Evolutionary conservation across 2,329 filamentous ascomycete species (phyloP).

Genomic region (Stenocarpella maydis): DNA sequence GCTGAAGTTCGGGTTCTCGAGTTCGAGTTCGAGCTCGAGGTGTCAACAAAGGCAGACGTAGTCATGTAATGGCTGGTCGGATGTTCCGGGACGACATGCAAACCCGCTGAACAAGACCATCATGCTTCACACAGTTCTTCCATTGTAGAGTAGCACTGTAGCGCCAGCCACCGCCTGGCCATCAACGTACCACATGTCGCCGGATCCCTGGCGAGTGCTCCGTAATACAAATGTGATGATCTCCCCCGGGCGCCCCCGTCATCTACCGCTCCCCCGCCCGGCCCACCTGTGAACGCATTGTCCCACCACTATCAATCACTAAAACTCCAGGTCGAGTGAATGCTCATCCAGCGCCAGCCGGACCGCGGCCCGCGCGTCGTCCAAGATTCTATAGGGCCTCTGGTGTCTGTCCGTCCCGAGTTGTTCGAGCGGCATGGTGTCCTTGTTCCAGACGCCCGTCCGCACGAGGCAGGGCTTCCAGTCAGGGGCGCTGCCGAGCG

Average conservation of each 20-base stretch:
- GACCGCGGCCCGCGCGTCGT: conserved; percentile 80
- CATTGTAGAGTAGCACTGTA: not conserved
- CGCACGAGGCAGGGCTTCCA: conserved; percentile 82
- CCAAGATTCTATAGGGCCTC: conserved; percentile 54
- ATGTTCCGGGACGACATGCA: not conserved
- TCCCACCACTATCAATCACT: not conserved
- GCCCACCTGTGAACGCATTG: not conserved
- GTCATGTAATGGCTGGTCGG: not conserved
- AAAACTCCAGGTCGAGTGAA: conserved; percentile 46
- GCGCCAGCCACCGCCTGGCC: not conserved
- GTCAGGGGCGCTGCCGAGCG: conserved; percentile 47
- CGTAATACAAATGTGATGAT: not conserved
- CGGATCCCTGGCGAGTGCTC: not conserved
- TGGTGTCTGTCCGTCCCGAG: not conserved
- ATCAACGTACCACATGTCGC: not conserved
- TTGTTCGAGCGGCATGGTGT: not conserved
- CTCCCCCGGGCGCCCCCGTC: not conserved
- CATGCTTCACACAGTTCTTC: not conserved
- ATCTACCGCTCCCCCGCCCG: no score
- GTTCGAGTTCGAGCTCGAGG: not conserved
- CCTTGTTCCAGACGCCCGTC: conserved; percentile 75
- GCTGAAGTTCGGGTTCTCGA: not conserved
- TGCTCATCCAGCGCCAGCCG: conserved; percentile 75
- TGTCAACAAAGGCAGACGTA: not conserved
- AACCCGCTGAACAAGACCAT: not conserved